Evolutionary conservation across 176 grass and related monocot species (phyloP), one percentile per base, ranked within the genome.

Genomic region (Pontederia crassipes): DNA sequence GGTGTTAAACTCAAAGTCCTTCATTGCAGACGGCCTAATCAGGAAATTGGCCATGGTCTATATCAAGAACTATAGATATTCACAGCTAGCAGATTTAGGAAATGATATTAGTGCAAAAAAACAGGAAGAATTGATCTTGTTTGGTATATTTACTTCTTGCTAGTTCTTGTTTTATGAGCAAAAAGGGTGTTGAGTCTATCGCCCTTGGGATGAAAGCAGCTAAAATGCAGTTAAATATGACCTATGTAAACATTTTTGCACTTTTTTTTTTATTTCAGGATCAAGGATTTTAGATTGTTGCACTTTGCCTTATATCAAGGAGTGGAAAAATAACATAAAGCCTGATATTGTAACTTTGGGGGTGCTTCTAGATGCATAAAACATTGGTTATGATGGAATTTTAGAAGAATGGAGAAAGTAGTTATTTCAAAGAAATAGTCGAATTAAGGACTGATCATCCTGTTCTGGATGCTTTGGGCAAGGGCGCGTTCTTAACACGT

Each of bases 321-420:
- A 11, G 46, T 32, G 55, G 55, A 62, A 26, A 52, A 24, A 64
- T 24, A 64, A 64, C 55, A 11, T 74, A 55, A 74, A 74, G 47
- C 71, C 71, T 64, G 71, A 74, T 55, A 54, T 74, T 55, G 49
- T 74, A 29, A 74, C 71, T 29, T 29, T 55, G 16, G 71, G 71
- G 48, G 28, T 74, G 12, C 52, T 74, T 28, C 64, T 74, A 64
- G 71, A 74, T 74, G 59, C 71, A 56, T 74, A 59, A 32, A 64
- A 64, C 17, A 63, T 74, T 74, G 71, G 60, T 61, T 74, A 74
- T n/a, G 50, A 64, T 55, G 71, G 71, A 64, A 64, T 64, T n/a
- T 54, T 74, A 17, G 71, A 74, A 55, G 28, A 64, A 51, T 74
- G 71, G 71, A 55, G 28, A 27, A 74, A 17, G 29, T 54, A 50